phyloP scores from a whole-genome alignment of 345 rosid species.

The Stellera chamaejasme region DNA sequence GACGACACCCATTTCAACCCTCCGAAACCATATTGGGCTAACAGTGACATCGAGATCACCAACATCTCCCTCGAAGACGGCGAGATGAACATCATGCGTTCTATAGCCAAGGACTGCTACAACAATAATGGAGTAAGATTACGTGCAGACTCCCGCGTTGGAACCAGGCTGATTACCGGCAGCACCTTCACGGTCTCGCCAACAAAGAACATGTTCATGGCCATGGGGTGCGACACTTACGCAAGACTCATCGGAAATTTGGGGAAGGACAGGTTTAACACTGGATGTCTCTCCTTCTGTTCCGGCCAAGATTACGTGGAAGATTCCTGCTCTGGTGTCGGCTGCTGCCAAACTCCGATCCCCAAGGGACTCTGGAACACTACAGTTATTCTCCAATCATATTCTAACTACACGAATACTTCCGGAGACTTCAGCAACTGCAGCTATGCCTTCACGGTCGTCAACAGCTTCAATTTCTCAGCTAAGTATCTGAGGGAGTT shows the following conservation, averaged over 20 bases:
- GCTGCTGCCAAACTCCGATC: constrained; percentile 28
- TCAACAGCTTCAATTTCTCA: constrained; percentile 11
- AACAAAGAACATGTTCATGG: constrained; percentile 11
- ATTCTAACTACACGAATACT: fast-evolving
- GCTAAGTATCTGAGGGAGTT: constrained; percentile 1
- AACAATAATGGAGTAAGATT: background rate
- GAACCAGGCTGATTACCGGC: no score
- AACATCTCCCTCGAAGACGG: constrained; percentile 11
- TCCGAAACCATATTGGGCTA: background rate
- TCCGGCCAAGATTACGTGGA: background rate
- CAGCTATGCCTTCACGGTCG: constrained; percentile 21
- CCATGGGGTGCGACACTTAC: constrained; percentile 22
- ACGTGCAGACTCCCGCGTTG: no score
- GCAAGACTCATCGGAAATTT: background rate
- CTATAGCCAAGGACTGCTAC: background rate
- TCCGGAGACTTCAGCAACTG: constrained; percentile 20
- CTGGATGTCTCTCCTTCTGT: no score
- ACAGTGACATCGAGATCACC: background rate
- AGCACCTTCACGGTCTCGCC: background rate
- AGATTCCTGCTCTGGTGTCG: constrained; percentile 24
- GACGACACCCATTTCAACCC: background rate
- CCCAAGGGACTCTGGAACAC: background rate
- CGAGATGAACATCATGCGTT: background rate
- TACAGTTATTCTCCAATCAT: fast-evolving
- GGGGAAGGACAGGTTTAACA: no score